phyloP scores from a whole-genome alignment of 2,329 filamentous ascomycete species.

The Microdochium trichocladiopsis region DNA sequence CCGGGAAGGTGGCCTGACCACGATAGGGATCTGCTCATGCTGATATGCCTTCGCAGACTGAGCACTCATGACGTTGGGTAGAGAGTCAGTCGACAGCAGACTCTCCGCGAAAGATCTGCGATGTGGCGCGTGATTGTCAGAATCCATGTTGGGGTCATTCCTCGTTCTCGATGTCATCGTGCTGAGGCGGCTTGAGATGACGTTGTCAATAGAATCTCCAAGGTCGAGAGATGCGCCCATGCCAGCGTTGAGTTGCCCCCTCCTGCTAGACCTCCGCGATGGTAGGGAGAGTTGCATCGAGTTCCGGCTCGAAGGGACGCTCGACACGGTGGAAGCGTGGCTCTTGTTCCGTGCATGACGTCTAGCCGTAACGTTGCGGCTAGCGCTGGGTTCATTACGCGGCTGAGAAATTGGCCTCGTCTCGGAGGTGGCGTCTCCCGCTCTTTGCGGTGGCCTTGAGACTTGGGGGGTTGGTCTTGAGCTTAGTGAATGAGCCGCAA shows the following conservation, averaged over 20 bases:
- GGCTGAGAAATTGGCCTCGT: neutral
- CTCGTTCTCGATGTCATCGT: slow-evolving; percentile 2
- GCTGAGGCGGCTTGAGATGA: neutral
- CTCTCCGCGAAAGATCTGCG: slow-evolving; percentile 23
- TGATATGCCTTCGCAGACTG: slow-evolving; percentile 20
- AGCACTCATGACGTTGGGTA: slow-evolving; percentile 23
- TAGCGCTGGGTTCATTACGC: neutral
- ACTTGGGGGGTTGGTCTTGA: neutral
- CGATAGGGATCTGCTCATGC: slow-evolving; percentile 14
- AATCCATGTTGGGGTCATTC: neutral
- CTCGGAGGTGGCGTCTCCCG: neutral
- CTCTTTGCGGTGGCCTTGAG: neutral
- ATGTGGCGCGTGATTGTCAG: slow-evolving; percentile 1
- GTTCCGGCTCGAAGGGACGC: neutral
- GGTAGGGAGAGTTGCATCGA: neutral
- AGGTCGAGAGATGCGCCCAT: neutral
- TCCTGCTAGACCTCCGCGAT: neutral
- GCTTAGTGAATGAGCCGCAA: neutral
- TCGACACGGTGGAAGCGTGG: neutral
- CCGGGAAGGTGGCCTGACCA: slow-evolving; percentile 11
- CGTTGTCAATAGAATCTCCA: neutral
- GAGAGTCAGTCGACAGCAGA: slow-evolving; percentile 21
- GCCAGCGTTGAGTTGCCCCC: neutral
- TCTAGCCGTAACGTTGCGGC: neutral
- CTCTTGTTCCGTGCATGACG: neutral